Percentiles rank a stretch among this genome's conserved stretches.
phyloP scores from a whole-genome alignment of 495 filamentous ascomycete genomes.

The Talaromyces wortmannii region DNA sequence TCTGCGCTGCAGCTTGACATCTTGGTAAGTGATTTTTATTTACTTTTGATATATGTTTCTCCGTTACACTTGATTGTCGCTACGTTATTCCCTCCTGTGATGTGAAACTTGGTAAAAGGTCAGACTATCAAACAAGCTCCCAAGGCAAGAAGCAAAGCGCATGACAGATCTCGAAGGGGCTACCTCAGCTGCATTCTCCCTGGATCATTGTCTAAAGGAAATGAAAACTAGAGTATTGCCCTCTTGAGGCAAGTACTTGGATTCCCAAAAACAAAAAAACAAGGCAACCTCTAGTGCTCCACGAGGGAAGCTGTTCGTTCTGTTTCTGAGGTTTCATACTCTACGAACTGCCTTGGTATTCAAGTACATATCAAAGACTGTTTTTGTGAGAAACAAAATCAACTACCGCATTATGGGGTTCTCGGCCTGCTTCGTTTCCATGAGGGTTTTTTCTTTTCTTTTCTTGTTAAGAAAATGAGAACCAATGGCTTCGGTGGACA shows the following conservation, averaged over 20 bases:
- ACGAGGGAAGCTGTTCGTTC: not conserved
- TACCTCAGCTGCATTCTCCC: not conserved
- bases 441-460: slow-evolving; percentile 23
- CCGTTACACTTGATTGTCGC: not conserved
- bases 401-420: slow-evolving; percentile 35
- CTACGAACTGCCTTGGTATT: not conserved
- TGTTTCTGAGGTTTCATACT: not conserved
- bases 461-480: slow-evolving; percentile 12
- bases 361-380: slow-evolving; percentile 18
- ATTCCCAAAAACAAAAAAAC: not conserved
- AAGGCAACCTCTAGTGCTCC: not conserved
- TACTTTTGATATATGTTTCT: too few relatives aligned
- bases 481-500: slow-evolving; percentile 44
- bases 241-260: not conserved
- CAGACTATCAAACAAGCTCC: slow-evolving; percentile 32
- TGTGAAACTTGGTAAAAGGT: slow-evolving; percentile 59
- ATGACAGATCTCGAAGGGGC: slow-evolving; percentile 3
- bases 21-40: not conserved
- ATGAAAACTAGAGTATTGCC: not conserved
- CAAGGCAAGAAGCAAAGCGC: slow-evolving; percentile 12
- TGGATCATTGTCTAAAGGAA: not conserved
- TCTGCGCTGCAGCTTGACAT: not conserved
- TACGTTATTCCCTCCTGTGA: slow-evolving; percentile 38
- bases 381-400: not conserved
- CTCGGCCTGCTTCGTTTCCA: slow-evolving; percentile 35